phyloP scores from a whole-genome alignment of 257 asterid species.

The Petunia secreta region DNA sequence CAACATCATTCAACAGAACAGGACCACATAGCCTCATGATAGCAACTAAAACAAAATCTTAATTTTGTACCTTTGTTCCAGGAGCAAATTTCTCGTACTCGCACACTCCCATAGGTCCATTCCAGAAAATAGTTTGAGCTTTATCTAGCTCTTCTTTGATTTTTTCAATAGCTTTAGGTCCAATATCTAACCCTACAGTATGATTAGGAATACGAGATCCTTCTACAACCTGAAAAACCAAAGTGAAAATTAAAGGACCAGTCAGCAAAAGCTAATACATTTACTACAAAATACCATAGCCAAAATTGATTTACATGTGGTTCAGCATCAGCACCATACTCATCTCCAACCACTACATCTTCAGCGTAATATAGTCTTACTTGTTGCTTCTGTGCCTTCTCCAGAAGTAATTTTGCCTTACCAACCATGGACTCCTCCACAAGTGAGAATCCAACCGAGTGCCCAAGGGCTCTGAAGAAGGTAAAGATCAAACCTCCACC shows the following conservation, averaged over 20 bases:
- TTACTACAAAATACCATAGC: background rate
- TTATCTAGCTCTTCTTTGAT: constrained; percentile 43
- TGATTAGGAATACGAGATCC: constrained; percentile 69
- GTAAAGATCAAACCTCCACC: constrained; percentile 60
- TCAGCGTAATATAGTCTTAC: constrained; percentile 43
- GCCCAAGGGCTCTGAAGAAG: constrained; percentile 54
- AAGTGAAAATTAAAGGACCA: constrained; percentile 38
- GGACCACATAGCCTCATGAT: constrained; percentile 61
- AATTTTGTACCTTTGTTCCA: constrained; percentile 34
- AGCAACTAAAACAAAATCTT: constrained; percentile 57
- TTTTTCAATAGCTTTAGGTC: constrained; percentile 46
- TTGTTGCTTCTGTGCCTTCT: constrained; percentile 47
- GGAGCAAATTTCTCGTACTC: constrained; percentile 27
- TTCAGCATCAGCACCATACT: constrained; percentile 49
- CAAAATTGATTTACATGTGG: constrained; percentile 40
- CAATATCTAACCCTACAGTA: constrained; percentile 45
- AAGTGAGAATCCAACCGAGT: constrained; percentile 48
- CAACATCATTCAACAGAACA: background rate
- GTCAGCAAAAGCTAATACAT: constrained; percentile 18
- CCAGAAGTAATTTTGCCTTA: constrained; percentile 47
- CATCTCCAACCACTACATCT: constrained; percentile 49
- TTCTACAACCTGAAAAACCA: constrained; percentile 55
- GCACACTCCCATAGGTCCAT: constrained; percentile 59
- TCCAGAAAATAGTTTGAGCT: constrained; percentile 56
- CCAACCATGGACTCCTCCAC: constrained; percentile 53